Conservation (phyloP, 257 asterid species). For the Scutellaria baicalensis region DNA sequence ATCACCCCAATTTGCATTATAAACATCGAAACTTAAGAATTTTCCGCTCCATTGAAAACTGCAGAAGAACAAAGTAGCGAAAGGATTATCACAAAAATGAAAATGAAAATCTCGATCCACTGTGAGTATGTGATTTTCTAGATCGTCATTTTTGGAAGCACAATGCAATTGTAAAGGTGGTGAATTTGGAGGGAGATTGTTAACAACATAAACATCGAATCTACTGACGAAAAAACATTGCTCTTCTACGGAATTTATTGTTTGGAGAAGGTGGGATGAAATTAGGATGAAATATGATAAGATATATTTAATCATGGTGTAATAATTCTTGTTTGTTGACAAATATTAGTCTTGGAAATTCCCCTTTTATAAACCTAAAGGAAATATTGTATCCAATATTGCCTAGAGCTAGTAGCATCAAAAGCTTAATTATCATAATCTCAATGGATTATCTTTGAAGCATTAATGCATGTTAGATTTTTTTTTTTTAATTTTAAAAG, state of each 20-base stretch:
- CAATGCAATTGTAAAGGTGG: neutral
- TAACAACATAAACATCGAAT: neutral
- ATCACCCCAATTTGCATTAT: neutral
- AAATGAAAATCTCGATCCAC: neutral
- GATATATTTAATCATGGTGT: neutral
- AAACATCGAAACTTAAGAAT: neutral
- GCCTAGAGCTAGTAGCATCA: no score
- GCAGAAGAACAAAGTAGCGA: neutral
- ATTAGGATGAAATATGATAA: neutral
- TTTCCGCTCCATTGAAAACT: neutral
- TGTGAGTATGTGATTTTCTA: neutral
- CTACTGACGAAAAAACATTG: neutral
- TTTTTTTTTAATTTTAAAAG: no score
- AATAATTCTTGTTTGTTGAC: no score
- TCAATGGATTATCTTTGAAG: no score
- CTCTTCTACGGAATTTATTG: neutral
- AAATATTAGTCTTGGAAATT: neutral
- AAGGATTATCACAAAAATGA: neutral
- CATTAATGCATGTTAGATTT: no score
- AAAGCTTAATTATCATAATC: no score
- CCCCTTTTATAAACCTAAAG: neutral
- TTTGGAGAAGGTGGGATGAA: neutral
- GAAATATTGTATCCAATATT: no score
- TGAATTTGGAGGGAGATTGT: conserved; percentile 7
- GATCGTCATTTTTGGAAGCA: neutral